Evolutionary conservation across 768 basidiomycete species (phyloP), one percentile per base, ranked within the genome.

Genomic region (Crucibulum laeve): DNA sequence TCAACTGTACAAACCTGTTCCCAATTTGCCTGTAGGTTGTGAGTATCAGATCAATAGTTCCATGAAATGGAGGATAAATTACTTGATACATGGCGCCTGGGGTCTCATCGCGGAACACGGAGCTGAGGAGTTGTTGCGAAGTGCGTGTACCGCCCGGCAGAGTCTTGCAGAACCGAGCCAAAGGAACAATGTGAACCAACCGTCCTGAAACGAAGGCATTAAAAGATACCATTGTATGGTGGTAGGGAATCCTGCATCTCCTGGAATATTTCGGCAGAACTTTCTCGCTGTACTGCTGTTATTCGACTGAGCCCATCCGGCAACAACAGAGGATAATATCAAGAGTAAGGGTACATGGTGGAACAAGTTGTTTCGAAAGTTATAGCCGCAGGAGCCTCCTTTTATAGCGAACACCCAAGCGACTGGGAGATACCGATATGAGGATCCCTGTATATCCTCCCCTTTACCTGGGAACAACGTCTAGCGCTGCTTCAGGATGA

Each of bases 221-320:
- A 17, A 60, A 42, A 14, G 48, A 43, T 22, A 38, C 53, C 56
- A 60, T 26, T 53, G 44, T 2, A 28, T 37, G 13, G 28, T 28
- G 5, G 49, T 45, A 23, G 58, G 58, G 34, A 50, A 60, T 2
- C 48, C 53, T 6, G 47, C 8, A 40, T 46, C 42, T 13, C 58
- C 56, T 11, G 58, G 58, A 3, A 53, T 39, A 44, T 53, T 59
- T 25, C 54, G 48, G 25, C 56, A 59, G n/a, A n/a, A n/a, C n/a
- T n/a, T n/a, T n/a, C n/a, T n/a, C n/a, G n/a, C n/a, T n/a, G n/a
- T n/a, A n/a, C n/a, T n/a, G n/a, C n/a, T n/a, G n/a, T n/a, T n/a
- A n/a, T n/a, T n/a, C n/a, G n/a, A n/a, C n/a, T n/a, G n/a, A n/a
- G n/a, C n/a, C n/a, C n/a, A n/a, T n/a, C n/a, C n/a, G n/a, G n/a